phyloP scores from a whole-genome alignment of 176 grass and related monocot genomes.

The Dactylis glomerata region DNA sequence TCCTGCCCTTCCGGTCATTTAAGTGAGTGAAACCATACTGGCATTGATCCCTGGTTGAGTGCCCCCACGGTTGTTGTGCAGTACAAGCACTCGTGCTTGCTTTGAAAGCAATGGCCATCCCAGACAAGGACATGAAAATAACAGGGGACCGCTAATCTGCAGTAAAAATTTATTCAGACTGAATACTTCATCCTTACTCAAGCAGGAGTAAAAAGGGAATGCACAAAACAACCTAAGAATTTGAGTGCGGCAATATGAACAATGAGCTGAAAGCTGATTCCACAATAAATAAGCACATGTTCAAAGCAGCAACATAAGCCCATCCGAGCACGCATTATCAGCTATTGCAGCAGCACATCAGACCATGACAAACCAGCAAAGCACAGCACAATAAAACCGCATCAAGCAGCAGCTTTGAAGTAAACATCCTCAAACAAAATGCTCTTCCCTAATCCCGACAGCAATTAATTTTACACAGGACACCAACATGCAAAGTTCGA shows the following conservation, averaged over 20 bases:
- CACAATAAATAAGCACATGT: background rate
- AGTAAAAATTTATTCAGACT: constrained; percentile 5
- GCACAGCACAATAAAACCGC: background rate
- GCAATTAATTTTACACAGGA: background rate
- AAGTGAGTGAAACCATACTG: constrained; percentile 42
- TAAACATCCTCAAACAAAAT: background rate
- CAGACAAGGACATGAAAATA: constrained; percentile 23
- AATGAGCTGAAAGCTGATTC: background rate
- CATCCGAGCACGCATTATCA: background rate
- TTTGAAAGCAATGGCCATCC: constrained; percentile 42
- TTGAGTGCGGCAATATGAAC: background rate
- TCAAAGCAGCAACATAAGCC: background rate
- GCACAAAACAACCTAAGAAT: background rate
- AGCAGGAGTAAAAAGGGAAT: background rate
- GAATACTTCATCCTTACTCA: background rate
- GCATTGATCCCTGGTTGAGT: constrained; percentile 8
- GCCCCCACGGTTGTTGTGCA: background rate
- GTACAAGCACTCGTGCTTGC: constrained; percentile 23
- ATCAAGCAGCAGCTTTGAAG: background rate
- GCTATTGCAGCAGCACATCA: too few species aligned
- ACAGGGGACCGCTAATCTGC: background rate
- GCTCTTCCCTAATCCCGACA: background rate
- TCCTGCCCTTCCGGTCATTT: constrained; percentile 30
- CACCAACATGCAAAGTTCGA: background rate
- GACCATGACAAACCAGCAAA: background rate